A percentile compares a stretch with the other conserved stretches of the same genome.
Evolutionary conservation across 2,329 filamentous ascomycete genomes (phyloP).

Genomic region (Didymella segeticola): DNA sequence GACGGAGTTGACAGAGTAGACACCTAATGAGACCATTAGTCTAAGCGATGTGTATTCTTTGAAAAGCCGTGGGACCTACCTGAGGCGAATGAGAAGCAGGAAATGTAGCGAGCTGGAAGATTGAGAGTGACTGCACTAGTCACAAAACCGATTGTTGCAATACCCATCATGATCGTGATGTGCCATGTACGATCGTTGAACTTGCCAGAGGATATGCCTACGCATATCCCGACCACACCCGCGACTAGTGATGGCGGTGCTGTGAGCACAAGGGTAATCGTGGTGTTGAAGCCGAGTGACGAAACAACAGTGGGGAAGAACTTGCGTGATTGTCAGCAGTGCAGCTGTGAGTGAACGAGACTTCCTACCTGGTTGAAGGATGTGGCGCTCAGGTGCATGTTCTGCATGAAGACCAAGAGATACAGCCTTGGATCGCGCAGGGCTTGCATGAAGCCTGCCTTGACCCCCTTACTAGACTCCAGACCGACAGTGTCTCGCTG

Average conservation of each 20-base stretch:
- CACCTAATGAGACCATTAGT: conserved; percentile 10
- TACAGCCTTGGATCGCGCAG: conserved; percentile 59
- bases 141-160: conserved; percentile 48
- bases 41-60: no score
- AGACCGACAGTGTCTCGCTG: conserved; percentile 58
- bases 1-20: conserved; percentile 35
- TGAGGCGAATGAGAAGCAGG: conserved; percentile 38
- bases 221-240: conserved; percentile 36
- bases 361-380: conserved; percentile 50
- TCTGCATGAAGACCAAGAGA: conserved; percentile 62
- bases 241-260: conserved; percentile 32
- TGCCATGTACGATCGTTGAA: conserved; percentile 52
- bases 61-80: conserved; percentile 5
- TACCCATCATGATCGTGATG: conserved; percentile 45
- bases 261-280: conserved; percentile 60
- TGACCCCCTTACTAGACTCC: conserved; percentile 51
- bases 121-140: conserved; percentile 48
- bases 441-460: conserved; percentile 59
- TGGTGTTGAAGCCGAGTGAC: conserved; percentile 58
- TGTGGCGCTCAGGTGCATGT: conserved; percentile 58
- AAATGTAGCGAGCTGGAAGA: conserved; percentile 38
- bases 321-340: conserved; percentile 20
- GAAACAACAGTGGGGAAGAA: conserved; percentile 58
- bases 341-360: no score
- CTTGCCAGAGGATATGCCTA: conserved; percentile 46